Percentiles rank a stretch among this genome's conserved stretches.
phyloP scores from a whole-genome alignment of 345 rosid genomes.

The Trapa bicornis region DNA sequence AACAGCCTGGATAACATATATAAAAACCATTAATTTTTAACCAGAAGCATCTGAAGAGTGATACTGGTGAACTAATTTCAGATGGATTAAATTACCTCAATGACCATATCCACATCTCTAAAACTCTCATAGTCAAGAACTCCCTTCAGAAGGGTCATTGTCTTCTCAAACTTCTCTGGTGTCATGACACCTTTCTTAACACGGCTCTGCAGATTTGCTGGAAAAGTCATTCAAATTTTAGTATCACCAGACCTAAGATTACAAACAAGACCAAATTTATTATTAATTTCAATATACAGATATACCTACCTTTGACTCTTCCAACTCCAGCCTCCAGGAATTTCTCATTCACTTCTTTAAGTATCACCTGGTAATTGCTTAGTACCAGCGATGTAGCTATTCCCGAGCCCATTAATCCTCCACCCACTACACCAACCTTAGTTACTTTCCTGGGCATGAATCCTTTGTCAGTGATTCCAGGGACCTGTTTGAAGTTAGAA shows the following conservation, averaged over 20 bases:
- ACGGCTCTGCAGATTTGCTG: slow-evolving; percentile 87
- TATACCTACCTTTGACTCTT: slow-evolving; percentile 56
- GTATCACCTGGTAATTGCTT: slow-evolving; percentile 63
- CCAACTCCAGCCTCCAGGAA: slow-evolving; percentile 73
- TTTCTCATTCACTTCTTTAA: slow-evolving; percentile 86
- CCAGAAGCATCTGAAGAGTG: not conserved
- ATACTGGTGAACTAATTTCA: not conserved
- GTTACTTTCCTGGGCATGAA: slow-evolving; percentile 58
- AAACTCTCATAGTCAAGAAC: slow-evolving; percentile 74
- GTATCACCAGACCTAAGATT: not conserved
- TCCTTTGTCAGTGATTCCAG: slow-evolving; percentile 78
- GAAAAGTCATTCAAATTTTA: slow-evolving; percentile 1
- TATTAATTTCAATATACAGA: not conserved
- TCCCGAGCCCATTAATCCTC: slow-evolving; percentile 99
- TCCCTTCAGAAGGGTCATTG: slow-evolving; percentile 67
- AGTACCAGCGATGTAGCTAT: slow-evolving; percentile 83
- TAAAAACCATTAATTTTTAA: not conserved
- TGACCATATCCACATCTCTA: slow-evolving; percentile 86
- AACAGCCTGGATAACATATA: slow-evolving; percentile 57
- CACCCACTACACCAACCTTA: slow-evolving; percentile 87
- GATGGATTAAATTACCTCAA: slow-evolving; percentile 46
- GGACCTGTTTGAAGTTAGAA: slow-evolving; percentile 38
- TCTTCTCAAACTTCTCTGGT: slow-evolving; percentile 64
- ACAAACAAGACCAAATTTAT: not conserved
- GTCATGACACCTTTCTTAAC: slow-evolving; percentile 80